phyloP scores from a whole-genome alignment of 352 stramenopile species.

The Phytopythium cucurbitacearum region DNA sequence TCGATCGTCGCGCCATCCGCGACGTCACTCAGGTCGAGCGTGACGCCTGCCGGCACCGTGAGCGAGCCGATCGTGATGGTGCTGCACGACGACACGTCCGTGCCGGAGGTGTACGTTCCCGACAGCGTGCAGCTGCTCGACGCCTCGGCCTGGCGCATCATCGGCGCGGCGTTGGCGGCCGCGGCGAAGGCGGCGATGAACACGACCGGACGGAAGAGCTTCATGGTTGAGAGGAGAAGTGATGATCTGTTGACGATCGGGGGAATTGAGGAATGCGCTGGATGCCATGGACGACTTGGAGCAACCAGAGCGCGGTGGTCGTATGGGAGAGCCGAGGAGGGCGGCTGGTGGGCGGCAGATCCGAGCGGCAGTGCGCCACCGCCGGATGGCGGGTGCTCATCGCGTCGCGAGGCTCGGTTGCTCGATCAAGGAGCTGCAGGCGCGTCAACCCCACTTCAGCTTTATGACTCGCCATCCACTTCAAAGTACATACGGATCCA shows the following conservation, averaged over 20 bases:
- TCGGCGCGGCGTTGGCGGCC: slow-evolving; percentile 7
- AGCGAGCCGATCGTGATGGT: slow-evolving; percentile 29
- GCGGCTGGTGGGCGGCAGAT: too few relatives aligned
- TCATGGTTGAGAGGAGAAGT: slow-evolving; percentile 8
- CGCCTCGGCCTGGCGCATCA: slow-evolving; percentile 16
- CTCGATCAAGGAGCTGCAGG: too few relatives aligned
- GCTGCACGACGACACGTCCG: slow-evolving; percentile 22
- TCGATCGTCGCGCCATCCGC: slow-evolving; percentile 24
- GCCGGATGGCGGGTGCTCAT: too few relatives aligned
- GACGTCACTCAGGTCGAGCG: slow-evolving; percentile 30
- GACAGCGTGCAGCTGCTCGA: slow-evolving; percentile 21
- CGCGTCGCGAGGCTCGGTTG: too few relatives aligned
- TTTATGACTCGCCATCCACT: too few relatives aligned
- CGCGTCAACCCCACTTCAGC: too few relatives aligned
- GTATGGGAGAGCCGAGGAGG: too few relatives aligned
- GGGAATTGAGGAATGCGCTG: slow-evolving; percentile 11
- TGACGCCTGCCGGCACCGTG: slow-evolving; percentile 20
- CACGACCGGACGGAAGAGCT: slow-evolving; percentile 10
- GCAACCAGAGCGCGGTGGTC: too few relatives aligned
- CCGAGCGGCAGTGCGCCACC: too few relatives aligned
- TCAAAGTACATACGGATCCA: too few relatives aligned
- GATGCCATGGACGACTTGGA: not conserved
- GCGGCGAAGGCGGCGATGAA: slow-evolving; percentile 7
- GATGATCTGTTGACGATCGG: not conserved
- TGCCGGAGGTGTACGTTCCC: slow-evolving; percentile 23